These are phyloP conservation scores for Sporothrix brasiliensis DNA, from an alignment of 2,329 filamentous ascomycete species.

Conservation along the genomic window DNA sequence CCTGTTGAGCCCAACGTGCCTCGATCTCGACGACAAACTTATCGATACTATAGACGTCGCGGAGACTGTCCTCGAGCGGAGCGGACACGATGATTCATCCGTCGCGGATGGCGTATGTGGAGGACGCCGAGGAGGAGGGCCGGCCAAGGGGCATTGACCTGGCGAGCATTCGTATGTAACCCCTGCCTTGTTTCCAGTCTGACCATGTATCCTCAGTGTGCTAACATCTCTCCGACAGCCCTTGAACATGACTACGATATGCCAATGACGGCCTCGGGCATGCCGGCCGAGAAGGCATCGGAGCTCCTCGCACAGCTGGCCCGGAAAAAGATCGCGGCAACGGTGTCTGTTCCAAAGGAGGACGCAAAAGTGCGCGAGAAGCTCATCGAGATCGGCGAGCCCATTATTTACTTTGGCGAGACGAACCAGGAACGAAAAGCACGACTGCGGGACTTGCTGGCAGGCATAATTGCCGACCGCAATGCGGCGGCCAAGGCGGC, in stretches of 20 bases:
- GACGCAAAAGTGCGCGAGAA: conserved; percentile 81
- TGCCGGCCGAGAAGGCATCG: conserved; percentile 78
- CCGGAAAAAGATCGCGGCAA: conserved; percentile 84
- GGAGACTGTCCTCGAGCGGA: background rate
- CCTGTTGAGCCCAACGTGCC: background rate
- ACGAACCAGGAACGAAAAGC: conserved; percentile 83
- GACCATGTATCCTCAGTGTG: background rate
- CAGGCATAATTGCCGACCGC: conserved; percentile 28
- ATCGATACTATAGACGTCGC: background rate
- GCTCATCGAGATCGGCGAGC: conserved; percentile 86
- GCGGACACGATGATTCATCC: conserved; percentile 70
- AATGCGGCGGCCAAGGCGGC: conserved; percentile 21
- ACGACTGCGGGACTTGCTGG: conserved; percentile 76
- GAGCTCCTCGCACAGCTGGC: conserved; percentile 86
- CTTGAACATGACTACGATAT: conserved; percentile 84
- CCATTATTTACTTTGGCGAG: conserved; percentile 92
- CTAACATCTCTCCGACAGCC: conserved; percentile 38
- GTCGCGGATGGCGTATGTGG: conserved; percentile 88
- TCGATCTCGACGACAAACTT: conserved; percentile 11
- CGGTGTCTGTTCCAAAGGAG: conserved; percentile 87
- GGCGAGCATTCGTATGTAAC: conserved; percentile 51
- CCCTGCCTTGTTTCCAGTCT: background rate
- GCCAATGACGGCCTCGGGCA: conserved; percentile 64
- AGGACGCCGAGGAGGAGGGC: conserved; percentile 74
- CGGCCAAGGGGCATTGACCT: conserved; percentile 47